Conservation (phyloP, 2,329 filamentous ascomycete species). For the Colletotrichum neosansevieriae region DNA sequence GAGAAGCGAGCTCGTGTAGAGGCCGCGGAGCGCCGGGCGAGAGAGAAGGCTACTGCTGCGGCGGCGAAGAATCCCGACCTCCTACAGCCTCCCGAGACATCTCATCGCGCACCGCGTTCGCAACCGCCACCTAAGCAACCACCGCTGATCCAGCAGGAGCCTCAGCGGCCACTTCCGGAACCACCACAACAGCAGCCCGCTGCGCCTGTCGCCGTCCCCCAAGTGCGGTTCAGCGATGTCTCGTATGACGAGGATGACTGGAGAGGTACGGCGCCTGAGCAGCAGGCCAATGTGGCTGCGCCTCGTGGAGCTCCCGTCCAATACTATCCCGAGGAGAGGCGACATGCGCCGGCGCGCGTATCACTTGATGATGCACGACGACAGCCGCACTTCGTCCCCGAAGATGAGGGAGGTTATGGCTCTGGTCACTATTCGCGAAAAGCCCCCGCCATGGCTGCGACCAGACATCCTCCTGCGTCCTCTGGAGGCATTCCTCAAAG, state of each 20-base stretch:
- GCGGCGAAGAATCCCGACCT: slow-evolving; percentile 50
- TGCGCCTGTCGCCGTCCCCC: slow-evolving; percentile 19
- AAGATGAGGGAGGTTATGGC: slow-evolving; percentile 46
- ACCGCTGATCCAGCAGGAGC: slow-evolving; percentile 44
- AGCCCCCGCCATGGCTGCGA: slow-evolving; percentile 42
- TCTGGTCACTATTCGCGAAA: slow-evolving; percentile 41
- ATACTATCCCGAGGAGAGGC: slow-evolving; percentile 47
- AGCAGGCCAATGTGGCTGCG: slow-evolving; percentile 42
- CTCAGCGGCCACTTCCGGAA: slow-evolving; percentile 39
- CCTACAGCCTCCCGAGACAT: slow-evolving; percentile 44
- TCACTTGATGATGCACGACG: slow-evolving; percentile 42
- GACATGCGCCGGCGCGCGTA: slow-evolving; percentile 43
- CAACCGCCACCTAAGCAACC: slow-evolving; percentile 40
- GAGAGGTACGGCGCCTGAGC: slow-evolving; percentile 35
- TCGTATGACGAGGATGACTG: slow-evolving; percentile 16
- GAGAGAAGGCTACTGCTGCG: slow-evolving; percentile 63
- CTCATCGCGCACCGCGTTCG: slow-evolving; percentile 39
- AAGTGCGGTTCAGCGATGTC: slow-evolving; percentile 31
- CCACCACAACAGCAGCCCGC: slow-evolving; percentile 19
- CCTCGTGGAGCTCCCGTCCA: slow-evolving; percentile 48
- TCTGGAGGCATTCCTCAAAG: slow-evolving; percentile 31
- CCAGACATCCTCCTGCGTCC: slow-evolving; percentile 30
- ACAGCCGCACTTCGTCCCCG: slow-evolving; percentile 50
- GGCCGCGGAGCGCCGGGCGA: slow-evolving; percentile 81
- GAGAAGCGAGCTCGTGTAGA: slow-evolving; percentile 89